Conservation (phyloP, 2,329 filamentous ascomycete species). For the Penicillium hesseltinei region DNA sequence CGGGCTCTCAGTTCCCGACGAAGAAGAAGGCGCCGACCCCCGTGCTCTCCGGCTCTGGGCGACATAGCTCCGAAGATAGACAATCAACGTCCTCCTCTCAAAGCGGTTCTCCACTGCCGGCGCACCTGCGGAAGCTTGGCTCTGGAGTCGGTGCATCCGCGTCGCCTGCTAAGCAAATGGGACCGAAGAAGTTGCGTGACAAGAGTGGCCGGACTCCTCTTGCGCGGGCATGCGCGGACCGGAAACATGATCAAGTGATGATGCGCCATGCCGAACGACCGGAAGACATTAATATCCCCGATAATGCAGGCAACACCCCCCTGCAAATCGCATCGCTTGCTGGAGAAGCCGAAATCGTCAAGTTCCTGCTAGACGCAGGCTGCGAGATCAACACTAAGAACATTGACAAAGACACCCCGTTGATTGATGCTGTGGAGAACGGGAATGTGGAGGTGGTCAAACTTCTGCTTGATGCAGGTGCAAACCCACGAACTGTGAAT, state of each 20-base stretch:
- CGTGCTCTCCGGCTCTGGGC: constrained; percentile 40
- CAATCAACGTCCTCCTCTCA: constrained; percentile 46
- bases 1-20: constrained; percentile 32
- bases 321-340: constrained; percentile 89
- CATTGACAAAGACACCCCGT: constrained; percentile 81
- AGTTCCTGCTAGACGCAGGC: constrained; percentile 77
- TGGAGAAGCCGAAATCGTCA: constrained; percentile 82
- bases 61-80: constrained; percentile 48
- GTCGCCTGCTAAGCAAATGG: constrained; percentile 64
- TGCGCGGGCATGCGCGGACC: constrained; percentile 83
- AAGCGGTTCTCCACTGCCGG: constrained; percentile 45
- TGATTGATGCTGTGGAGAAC: constrained; percentile 96
- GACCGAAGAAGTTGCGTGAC: constrained; percentile 82
- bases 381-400: constrained; percentile 80
- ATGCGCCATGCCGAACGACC: constrained; percentile 73
- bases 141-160: constrained; percentile 49
- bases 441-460: constrained; percentile 86
- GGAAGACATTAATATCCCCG: constrained; percentile 82
- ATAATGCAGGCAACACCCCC: constrained; percentile 95
- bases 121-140: constrained; percentile 42
- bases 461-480: constrained; percentile 77
- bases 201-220: constrained; percentile 88
- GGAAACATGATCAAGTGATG: constrained; percentile 76
- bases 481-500: constrained; percentile 88
- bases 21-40: constrained; percentile 44